Percentiles rank a stretch among this genome's conserved stretches.
phyloP scores from a whole-genome alignment of 2,329 filamentous ascomycete genomes.

The Tolypocladium ophioglossoides region DNA sequence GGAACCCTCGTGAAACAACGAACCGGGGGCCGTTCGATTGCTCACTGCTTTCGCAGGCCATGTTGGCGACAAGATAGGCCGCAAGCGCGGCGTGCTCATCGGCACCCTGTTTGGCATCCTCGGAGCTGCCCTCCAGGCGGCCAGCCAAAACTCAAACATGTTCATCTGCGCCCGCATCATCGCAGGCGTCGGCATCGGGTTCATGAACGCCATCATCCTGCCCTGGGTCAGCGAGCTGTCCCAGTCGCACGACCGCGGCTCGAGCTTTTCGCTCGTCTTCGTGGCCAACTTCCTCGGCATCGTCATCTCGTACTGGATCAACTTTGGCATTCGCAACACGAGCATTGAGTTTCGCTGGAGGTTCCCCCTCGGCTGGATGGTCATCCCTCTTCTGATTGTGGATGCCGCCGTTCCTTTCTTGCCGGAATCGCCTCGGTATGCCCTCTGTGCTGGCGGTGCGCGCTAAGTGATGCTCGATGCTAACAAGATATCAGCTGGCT shows the following conservation, averaged over 20 bases:
- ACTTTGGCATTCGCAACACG: conserved; percentile 21
- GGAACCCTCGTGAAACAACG: not conserved
- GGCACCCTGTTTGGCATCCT: conserved; percentile 35
- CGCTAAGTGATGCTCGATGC: not conserved
- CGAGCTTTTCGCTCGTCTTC: conserved; percentile 36
- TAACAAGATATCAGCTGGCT: conserved; percentile 18
- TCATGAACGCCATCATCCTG: conserved; percentile 37
- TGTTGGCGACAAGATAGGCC: conserved; percentile 41
- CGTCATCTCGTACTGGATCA: conserved; percentile 28
- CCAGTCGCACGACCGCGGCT: conserved; percentile 32
- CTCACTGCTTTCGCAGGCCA: conserved; percentile 16
- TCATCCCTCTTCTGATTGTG: conserved; percentile 29
- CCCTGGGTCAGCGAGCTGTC: conserved; percentile 38
- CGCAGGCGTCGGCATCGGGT: conserved; percentile 41
- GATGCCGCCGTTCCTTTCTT: conserved; percentile 26
- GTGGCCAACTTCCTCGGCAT: conserved; percentile 43
- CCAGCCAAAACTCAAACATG: conserved; percentile 32
- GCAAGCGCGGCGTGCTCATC: conserved; percentile 32
- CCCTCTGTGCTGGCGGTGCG: not conserved
- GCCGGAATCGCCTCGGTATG: conserved; percentile 25
- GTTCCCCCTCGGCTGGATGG: conserved; percentile 28
- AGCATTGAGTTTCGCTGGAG: conserved; percentile 23
- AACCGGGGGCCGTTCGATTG: not conserved
- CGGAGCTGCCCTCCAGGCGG: conserved; percentile 37
- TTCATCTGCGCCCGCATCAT: conserved; percentile 38